phyloP scores from a whole-genome alignment of 192 early-diverging fungal genomes.

The Diversispora eburnea region DNA sequence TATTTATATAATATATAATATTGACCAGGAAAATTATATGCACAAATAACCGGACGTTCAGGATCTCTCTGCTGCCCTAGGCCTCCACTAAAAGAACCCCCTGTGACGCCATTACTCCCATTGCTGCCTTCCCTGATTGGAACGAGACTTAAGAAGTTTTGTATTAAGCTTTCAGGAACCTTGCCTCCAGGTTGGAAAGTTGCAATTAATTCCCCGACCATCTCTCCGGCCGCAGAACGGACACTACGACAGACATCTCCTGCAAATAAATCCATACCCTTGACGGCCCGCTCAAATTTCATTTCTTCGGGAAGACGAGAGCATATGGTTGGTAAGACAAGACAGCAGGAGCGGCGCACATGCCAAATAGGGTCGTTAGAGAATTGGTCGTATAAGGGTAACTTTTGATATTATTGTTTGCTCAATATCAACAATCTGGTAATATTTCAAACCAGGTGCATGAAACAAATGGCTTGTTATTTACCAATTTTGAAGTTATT shows the following conservation, averaged over 20 bases:
- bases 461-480: constrained; percentile 7
- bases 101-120: neutral
- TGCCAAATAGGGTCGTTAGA: constrained; percentile 57
- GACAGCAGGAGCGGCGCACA: constrained; percentile 52
- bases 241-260: constrained; percentile 55
- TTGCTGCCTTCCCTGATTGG: constrained; percentile 23
- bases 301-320: constrained; percentile 45
- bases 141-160: constrained; percentile 48
- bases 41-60: constrained; percentile 52
- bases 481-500: constrained; percentile 30
- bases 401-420: constrained; percentile 33
- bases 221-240: constrained; percentile 49
- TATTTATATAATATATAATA: neutral
- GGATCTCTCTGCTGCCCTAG: constrained; percentile 47
- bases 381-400: constrained; percentile 53
- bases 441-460: neutral
- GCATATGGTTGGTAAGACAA: constrained; percentile 46
- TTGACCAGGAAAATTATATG: constrained; percentile 55
- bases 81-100: neutral
- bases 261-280: constrained; percentile 48
- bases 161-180: constrained; percentile 49
- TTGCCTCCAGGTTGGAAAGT: constrained; percentile 44
- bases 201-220: constrained; percentile 56
- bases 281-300: constrained; percentile 40
- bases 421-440: constrained; percentile 38